Evolutionary conservation across 2,329 filamentous ascomycete genomes (phyloP).

Genomic region (Aspergillus proliferans): DNA sequence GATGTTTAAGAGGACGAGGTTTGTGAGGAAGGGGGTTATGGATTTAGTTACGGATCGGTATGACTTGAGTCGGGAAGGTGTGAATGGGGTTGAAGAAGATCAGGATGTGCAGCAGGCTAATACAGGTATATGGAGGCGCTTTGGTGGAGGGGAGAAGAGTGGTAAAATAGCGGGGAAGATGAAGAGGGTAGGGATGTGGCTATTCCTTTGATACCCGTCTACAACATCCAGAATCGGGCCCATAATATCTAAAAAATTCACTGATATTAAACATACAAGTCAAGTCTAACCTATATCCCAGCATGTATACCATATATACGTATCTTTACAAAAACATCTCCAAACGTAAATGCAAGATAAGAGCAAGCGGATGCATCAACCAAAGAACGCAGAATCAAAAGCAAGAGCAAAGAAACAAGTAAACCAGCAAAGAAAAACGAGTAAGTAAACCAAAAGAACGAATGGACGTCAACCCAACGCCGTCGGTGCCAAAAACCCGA

Average conservation of each 20-base stretch:
- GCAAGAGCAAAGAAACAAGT: neutral
- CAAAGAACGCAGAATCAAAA: too few relatives aligned
- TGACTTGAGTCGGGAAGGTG: conserved; percentile 13
- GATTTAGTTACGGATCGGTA: conserved; percentile 47
- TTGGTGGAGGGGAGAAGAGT: conserved; percentile 5
- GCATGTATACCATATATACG: neutral
- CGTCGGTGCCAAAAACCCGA: neutral
- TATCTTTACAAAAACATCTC: neutral
- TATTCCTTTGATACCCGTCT: conserved; percentile 27
- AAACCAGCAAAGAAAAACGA: neutral
- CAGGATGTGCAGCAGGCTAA: conserved; percentile 11
- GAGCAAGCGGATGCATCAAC: neutral
- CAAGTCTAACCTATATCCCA: neutral
- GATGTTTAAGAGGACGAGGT: conserved; percentile 41
- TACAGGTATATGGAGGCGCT: neutral
- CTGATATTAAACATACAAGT: neutral
- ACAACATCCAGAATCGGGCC: too few relatives aligned
- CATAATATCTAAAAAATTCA: too few relatives aligned
- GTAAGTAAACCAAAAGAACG: neutral
- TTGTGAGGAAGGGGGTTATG: conserved; percentile 44
- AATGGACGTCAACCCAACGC: neutral
- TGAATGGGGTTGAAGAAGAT: conserved; percentile 21
- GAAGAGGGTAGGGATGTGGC: conserved; percentile 32
- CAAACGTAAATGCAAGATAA: neutral
- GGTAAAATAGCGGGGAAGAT: conserved; percentile 13